Conservation (phyloP, 305 asterid species). For the Fraxinus albicans region DNA sequence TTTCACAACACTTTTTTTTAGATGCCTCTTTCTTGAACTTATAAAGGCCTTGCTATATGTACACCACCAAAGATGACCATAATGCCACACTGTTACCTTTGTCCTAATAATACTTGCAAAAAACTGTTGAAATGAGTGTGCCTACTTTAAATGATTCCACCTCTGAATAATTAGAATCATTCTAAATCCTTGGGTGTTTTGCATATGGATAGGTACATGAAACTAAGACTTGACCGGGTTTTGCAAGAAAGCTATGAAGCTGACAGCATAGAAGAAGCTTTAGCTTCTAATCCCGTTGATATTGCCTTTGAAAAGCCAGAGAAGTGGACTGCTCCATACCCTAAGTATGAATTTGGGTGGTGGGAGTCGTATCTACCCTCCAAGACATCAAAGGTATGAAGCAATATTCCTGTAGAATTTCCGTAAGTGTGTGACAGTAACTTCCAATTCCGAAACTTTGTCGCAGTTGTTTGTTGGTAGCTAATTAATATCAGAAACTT, state of each 20-base stretch:
- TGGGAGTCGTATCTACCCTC: slow-evolving; percentile 84
- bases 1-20: neutral
- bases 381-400: slow-evolving; percentile 57
- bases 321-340: slow-evolving; percentile 87
- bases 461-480: slow-evolving; percentile 20
- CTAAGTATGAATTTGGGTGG: slow-evolving; percentile 88
- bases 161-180: neutral
- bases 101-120: neutral
- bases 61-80: neutral
- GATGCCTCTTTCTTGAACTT: neutral
- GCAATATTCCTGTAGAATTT: slow-evolving; percentile 13
- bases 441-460: slow-evolving; percentile 2
- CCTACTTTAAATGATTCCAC: neutral
- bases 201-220: slow-evolving; percentile 46
- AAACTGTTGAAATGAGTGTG: neutral
- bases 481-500: neutral
- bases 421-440: slow-evolving; percentile 24
- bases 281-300: slow-evolving; percentile 65
- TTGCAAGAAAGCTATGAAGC: slow-evolving; percentile 79
- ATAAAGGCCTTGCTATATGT: neutral
- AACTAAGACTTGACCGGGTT: slow-evolving; percentile 62
- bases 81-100: neutral
- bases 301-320: slow-evolving; percentile 74
- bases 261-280: slow-evolving; percentile 76
- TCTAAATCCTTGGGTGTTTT: neutral